phyloP scores from a whole-genome alignment of 768 basidiomycete species.

The Clavaria fumosa region DNA sequence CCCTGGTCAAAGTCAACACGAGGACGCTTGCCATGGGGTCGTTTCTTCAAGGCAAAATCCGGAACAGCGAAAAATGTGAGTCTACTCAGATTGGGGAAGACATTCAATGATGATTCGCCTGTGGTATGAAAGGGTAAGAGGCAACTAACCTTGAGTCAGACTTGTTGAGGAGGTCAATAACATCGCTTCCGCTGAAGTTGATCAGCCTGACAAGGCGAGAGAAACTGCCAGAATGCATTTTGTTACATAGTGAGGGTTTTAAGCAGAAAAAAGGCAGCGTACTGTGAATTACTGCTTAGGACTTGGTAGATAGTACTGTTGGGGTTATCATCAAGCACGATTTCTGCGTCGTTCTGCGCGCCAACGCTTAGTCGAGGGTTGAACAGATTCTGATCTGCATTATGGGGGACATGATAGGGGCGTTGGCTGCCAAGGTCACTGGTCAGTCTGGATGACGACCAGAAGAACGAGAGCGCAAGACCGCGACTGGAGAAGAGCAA shows the following conservation, averaged over 20 bases:
- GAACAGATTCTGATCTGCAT: too few relatives aligned
- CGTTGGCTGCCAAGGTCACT: too few relatives aligned
- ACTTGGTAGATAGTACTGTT: neutral
- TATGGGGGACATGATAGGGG: too few relatives aligned
- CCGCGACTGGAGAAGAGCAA: too few relatives aligned
- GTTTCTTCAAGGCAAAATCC: slow-evolving; percentile 25
- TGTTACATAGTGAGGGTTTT: slow-evolving; percentile 4
- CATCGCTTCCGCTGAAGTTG: slow-evolving; percentile 22
- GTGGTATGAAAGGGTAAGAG: neutral
- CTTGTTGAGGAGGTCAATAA: slow-evolving; percentile 25
- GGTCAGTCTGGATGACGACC: too few relatives aligned
- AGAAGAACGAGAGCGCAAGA: too few relatives aligned
- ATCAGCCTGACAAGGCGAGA: slow-evolving; percentile 26
- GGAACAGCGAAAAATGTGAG: slow-evolving; percentile 40
- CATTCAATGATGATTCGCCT: too few relatives aligned
- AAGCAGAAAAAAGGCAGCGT: too few relatives aligned
- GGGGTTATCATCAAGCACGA: too few relatives aligned
- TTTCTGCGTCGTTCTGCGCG: too few relatives aligned
- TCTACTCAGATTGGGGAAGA: slow-evolving; percentile 15
- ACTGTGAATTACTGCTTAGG: neutral
- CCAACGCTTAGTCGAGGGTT: too few relatives aligned
- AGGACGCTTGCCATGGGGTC: slow-evolving; percentile 13
- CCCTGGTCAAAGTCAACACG: slow-evolving; percentile 4
- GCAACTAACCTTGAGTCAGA: slow-evolving; percentile 22
- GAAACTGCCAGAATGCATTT: slow-evolving; percentile 16